Evolutionary conservation across 148 eudicot species (phyloP), one percentile per base, ranked within the genome.

Genomic region (Amaranthus hypochondriacus): DNA sequence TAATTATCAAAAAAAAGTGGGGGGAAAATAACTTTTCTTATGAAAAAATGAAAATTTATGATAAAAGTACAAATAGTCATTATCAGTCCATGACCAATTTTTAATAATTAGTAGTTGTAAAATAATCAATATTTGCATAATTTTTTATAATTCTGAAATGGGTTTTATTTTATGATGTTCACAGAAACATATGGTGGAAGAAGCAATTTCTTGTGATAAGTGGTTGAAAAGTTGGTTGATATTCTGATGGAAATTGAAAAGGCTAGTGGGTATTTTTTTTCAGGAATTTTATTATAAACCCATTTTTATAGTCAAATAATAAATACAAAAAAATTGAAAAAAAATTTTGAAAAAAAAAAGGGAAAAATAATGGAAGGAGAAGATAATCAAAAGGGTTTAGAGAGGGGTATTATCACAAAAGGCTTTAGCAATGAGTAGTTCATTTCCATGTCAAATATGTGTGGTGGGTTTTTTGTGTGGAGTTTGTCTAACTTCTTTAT

Each of bases 361-460:
- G 58, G 47, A 28, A 39, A 52, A 62, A 77, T 75, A 43, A 85
- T 92, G 97, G 94, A 92, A 73, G 14, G 56, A 70, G 76, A 81
- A 59, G 84, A 87, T 28, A 28, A 28, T 69, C 77, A 81, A 9
- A 87, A 86, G 80, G 80, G 86, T 61, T 79, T 92, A 9, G 97
- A 95, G 50, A 90, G 94, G 94, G 74, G 84, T 89, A 5, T 79
- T 96, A 9, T 96, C 97, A 43, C 94, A 89, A 72, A 96, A 78
- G 69, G 99, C 97, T 50, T 51, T 86, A 53, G 87, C 85, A 66
- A 85, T 96, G 86, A 85, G 97, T 55, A 90, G 79, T 52, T 96
- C 97, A 76, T 96, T 86, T 75, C 87, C 96, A 60, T 96, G 99
- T 72, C 92, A 90, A 80, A 78, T 96, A 28, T 96, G 99, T 88